Conservation (phyloP, 2,329 filamentous ascomycete genomes). For the Fonsecaea erecta region DNA sequence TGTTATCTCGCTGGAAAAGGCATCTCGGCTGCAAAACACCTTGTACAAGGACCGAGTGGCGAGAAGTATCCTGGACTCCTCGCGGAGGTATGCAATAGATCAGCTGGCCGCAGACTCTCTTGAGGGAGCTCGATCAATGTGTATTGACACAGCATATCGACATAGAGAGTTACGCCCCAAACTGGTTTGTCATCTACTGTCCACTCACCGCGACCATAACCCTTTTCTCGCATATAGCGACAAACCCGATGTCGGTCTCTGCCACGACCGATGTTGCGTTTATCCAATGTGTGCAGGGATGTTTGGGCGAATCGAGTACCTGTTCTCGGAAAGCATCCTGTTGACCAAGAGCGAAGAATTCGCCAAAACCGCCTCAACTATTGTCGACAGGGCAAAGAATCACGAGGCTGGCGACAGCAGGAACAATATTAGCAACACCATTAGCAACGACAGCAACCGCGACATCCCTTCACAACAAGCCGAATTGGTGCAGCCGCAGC, state of each 20-base stretch:
- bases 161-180: background rate
- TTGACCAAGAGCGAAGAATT: background rate
- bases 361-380: background rate
- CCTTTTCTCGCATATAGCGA: background rate
- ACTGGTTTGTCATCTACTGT: background rate
- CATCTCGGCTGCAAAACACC: background rate
- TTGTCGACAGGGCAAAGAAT: background rate
- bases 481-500: background rate
- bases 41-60: too few relatives aligned
- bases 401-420: too few relatives aligned
- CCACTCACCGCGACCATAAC: background rate
- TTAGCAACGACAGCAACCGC: background rate
- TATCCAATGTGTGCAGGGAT: background rate
- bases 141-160: background rate
- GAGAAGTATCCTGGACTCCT: too few relatives aligned
- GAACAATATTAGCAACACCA: too few relatives aligned
- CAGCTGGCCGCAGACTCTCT: background rate
- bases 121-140: background rate
- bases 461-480: background rate
- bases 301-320: background rate
- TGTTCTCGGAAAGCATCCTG: background rate
- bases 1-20: background rate
- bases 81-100: too few relatives aligned
- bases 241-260: background rate
- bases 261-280: background rate